Conservation (phyloP, 1,139 yeast genomes). For the Arxiozyma slooffiae region DNA sequence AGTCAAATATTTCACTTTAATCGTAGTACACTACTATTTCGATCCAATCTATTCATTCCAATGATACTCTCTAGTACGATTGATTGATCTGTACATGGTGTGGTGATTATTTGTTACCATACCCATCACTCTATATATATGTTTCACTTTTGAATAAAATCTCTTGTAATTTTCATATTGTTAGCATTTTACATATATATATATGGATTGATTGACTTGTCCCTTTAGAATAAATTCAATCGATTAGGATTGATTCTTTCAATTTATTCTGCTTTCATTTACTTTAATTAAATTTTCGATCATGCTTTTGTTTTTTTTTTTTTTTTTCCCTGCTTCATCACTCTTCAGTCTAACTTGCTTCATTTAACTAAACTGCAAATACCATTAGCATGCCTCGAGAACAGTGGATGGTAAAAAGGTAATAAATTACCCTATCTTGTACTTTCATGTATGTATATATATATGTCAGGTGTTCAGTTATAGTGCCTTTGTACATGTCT, state of each 20-base stretch:
- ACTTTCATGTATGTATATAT: too few relatives aligned
- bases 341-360: constrained; percentile 37
- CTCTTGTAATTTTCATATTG: background rate
- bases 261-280: constrained; percentile 31
- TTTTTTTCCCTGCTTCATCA: constrained; percentile 65
- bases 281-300: constrained; percentile 76
- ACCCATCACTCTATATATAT: too few relatives aligned
- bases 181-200: constrained; percentile 24
- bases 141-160: background rate
- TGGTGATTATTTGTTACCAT: background rate
- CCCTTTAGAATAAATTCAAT: constrained; percentile 47
- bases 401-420: too few relatives aligned
- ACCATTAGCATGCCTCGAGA: too few relatives aligned
- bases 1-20: background rate
- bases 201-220: constrained; percentile 41
- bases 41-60: background rate
- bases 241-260: constrained; percentile 20
- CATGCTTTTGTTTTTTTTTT: constrained; percentile 58
- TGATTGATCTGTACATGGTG: background rate
- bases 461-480: too few relatives aligned
- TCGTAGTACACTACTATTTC: background rate
- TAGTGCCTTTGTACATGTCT: too few relatives aligned
- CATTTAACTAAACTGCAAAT: too few relatives aligned
- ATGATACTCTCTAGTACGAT: background rate
- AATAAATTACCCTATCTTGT: too few relatives aligned